Percentiles rank a stretch among this genome's conserved stretches.
These are phyloP conservation scores for Guadua angustifolia DNA, from an alignment of 176 grass and related monocot species.

Conservation along the genomic window DNA sequence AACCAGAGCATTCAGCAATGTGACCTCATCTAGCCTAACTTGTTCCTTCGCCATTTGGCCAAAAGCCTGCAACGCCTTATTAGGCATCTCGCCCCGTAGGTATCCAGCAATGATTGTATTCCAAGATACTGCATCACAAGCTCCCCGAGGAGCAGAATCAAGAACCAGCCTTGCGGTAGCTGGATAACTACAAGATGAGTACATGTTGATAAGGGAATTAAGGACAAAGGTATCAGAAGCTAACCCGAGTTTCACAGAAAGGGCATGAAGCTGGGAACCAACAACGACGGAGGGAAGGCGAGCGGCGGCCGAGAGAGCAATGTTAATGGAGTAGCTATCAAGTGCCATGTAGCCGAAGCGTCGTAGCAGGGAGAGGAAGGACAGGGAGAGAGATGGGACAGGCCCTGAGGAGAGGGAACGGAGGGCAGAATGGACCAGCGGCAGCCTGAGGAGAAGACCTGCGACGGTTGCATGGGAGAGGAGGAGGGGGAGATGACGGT, in stretches of 20 bases:
- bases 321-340: constrained; percentile 73
- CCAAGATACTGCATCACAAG: constrained; percentile 79
- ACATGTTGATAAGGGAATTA: constrained; percentile 84
- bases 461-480: constrained; percentile 63
- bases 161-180: constrained; percentile 65
- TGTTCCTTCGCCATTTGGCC: constrained; percentile 54
- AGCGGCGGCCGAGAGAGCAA: constrained; percentile 63
- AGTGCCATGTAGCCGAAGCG: constrained; percentile 40
- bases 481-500: constrained; percentile 56
- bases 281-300: constrained; percentile 42
- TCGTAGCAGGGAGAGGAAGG: constrained; percentile 63
- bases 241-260: constrained; percentile 69
- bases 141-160: constrained; percentile 53
- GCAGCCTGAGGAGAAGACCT: constrained; percentile 57
- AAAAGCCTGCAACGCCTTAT: constrained; percentile 60
- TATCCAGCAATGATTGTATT: constrained; percentile 85
- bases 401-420: constrained; percentile 54
- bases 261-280: constrained; percentile 68
- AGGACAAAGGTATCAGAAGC: constrained; percentile 72
- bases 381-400: constrained; percentile 57
- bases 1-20: constrained; percentile 75
- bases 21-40: constrained; percentile 66
- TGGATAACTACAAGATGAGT: constrained; percentile 62
- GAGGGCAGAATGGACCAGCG: constrained; percentile 62
- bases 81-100: constrained; percentile 56